Evolutionary conservation across 306 rosid genomes (phyloP), one percentile per base, ranked within the genome.

Genomic region (Quercus robur): DNA sequence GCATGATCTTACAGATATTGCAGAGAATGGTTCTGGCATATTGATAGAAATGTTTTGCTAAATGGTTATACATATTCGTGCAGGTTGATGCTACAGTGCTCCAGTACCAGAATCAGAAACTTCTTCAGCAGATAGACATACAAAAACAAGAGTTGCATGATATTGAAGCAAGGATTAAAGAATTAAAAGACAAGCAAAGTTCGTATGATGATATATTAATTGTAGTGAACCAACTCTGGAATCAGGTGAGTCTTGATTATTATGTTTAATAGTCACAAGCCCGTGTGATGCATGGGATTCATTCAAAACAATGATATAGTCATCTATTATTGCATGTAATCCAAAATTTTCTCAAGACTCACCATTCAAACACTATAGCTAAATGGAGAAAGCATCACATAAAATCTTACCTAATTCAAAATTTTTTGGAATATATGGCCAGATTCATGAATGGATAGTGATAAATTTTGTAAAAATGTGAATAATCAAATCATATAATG

Each of bases 11-110:
- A 13, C 30, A 35, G 70, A 63, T 67, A 19, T 3, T 18, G 35
- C 26, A 1, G 41, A 67, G 17, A 33, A 35, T 75, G 64, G 28
- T 64, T 56, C 18, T 70, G 19, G 55, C 82, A 63, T 77, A 54
- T n/a, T 77, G 19, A 25, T 82, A 59, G 77, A 49, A 49, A 12
- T 49, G 54, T 49, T 49, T 19, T 66, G 23, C 72, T 64, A 23
- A 28, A 44, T 68, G 3, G 55, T 18, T 28, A 2, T 52, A 33
- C 64, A 38, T 62, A 57, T 84, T 82, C 62, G 20, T 81, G 75
- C 91, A 93, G 99, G 94, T 88, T 70, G 96, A 95, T 81, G 94
- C 95, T 21, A 81, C 87, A 35, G 89, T 84, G 59, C 93, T 95
- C 52, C 96, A 95, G 67, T 82, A 81, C 78, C 94, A 95, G 81